A percentile compares a stretch with the other conserved stretches of the same genome.
Evolutionary conservation across 2,329 filamentous ascomycete species (phyloP).

Genomic region (Botrytis hyacinthi): DNA sequence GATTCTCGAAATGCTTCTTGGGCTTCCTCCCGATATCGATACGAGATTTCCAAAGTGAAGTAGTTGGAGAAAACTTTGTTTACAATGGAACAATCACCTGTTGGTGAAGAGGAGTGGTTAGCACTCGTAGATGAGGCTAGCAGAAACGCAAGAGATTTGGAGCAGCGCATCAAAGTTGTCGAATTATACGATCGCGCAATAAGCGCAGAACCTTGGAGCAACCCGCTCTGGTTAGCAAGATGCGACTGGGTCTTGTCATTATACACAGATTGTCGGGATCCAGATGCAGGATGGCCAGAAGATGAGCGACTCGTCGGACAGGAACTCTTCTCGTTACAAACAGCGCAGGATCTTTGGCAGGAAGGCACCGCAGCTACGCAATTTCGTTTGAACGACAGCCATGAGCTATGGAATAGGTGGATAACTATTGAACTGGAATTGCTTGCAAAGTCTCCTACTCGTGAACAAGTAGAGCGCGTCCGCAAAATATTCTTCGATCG

Average conservation of each 20-base stretch:
- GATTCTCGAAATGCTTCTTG: slow-evolving; percentile 22
- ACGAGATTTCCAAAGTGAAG: slow-evolving; percentile 22
- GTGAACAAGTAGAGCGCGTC: slow-evolving; percentile 61
- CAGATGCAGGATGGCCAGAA: slow-evolving; percentile 56
- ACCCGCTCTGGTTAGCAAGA: slow-evolving; percentile 73
- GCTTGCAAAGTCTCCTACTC: slow-evolving; percentile 54
- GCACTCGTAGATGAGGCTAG: slow-evolving; percentile 74
- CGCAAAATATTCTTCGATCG: slow-evolving; percentile 69
- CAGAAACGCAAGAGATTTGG: slow-evolving; percentile 57
- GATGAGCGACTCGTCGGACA: slow-evolving; percentile 68
- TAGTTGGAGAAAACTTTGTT: slow-evolving; percentile 19
- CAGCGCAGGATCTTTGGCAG: slow-evolving; percentile 67
- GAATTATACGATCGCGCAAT: slow-evolving; percentile 71
- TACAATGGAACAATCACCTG: slow-evolving; percentile 51
- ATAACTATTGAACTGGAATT: slow-evolving; percentile 69
- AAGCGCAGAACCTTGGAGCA: slow-evolving; percentile 68
- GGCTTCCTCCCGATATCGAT: slow-evolving; percentile 19
- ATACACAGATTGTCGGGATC: slow-evolving; percentile 61
- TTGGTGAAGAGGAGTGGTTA: slow-evolving; percentile 76
- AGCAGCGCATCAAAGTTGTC: slow-evolving; percentile 66
- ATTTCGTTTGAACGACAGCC: slow-evolving; percentile 73
- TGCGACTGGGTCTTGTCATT: slow-evolving; percentile 76
- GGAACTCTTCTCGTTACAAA: slow-evolving; percentile 68
- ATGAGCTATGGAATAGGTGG: slow-evolving; percentile 77
- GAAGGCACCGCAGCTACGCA: slow-evolving; percentile 69